These are phyloP conservation scores for Malbranchea cinnamomea DNA, from an alignment of 2,329 filamentous ascomycete species.

Conservation along the genomic window DNA sequence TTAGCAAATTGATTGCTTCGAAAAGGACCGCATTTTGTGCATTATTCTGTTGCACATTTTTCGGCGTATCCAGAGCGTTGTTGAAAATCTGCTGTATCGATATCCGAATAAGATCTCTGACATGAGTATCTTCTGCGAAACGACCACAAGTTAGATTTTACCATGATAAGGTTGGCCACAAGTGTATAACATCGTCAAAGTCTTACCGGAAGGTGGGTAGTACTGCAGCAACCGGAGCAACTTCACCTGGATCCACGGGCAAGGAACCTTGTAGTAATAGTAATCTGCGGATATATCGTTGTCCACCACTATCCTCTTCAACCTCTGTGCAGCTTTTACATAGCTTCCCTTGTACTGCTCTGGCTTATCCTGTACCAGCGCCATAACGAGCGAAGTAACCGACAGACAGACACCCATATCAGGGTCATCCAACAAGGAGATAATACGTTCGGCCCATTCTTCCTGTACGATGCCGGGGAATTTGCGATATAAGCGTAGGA, in stretches of 20 bases:
- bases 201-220: constrained; percentile 75
- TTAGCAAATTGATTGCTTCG: constrained; percentile 96
- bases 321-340: constrained; percentile 73
- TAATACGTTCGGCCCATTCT: constrained; percentile 95
- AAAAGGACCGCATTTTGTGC: constrained; percentile 96
- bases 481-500: constrained; percentile 88
- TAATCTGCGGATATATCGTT: constrained; percentile 83
- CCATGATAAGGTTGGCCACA: no score
- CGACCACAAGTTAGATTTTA: constrained; percentile 5
- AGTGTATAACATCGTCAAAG: constrained; percentile 5
- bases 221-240: constrained; percentile 84
- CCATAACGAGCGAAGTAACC: constrained; percentile 89
- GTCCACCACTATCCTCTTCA: constrained; percentile 84
- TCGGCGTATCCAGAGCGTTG: constrained; percentile 79
- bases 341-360: constrained; percentile 91
- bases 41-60: constrained; percentile 99
- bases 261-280: constrained; percentile 98
- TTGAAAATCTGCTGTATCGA: constrained; percentile 85
- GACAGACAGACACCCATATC: constrained; percentile 92
- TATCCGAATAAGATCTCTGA: constrained; percentile 81
- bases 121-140: constrained; percentile 66
- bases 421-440: constrained; percentile 94
- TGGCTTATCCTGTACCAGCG: constrained; percentile 82
- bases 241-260: constrained; percentile 96
- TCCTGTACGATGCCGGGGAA: constrained; percentile 84